Percentiles rank a stretch among this genome's conserved stretches.
Conservation (phyloP, 2,329 filamentous ascomycete genomes). For the Aspergillus sp. region DNA sequence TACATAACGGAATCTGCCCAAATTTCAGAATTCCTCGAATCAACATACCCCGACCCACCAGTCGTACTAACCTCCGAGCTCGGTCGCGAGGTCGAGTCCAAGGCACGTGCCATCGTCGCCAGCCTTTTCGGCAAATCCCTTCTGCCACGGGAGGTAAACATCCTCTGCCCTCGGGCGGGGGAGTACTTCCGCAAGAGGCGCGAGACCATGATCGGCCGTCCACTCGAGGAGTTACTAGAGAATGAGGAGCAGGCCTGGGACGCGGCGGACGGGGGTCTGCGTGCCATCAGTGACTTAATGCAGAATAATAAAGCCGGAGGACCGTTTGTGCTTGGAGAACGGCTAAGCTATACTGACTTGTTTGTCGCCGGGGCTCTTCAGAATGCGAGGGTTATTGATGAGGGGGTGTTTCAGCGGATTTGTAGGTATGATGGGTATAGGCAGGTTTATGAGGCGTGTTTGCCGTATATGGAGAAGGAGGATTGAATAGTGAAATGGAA, state of each 20-base stretch:
- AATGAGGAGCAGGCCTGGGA: not conserved
- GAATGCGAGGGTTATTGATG: slow-evolving; percentile 33
- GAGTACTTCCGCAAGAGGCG: slow-evolving; percentile 43
- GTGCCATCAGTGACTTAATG: slow-evolving; percentile 34
- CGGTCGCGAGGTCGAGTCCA: slow-evolving; percentile 33
- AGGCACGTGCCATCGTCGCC: slow-evolving; percentile 31
- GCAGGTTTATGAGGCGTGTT: slow-evolving; percentile 4
- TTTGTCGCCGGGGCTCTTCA: slow-evolving; percentile 41
- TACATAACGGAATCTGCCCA: slow-evolving; percentile 43
- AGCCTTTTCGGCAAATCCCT: slow-evolving; percentile 24
- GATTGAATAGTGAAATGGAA: not conserved
- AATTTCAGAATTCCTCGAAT: slow-evolving; percentile 44
- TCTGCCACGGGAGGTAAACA: slow-evolving; percentile 18
- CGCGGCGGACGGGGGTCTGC: slow-evolving; percentile 22
- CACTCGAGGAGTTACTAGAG: slow-evolving; percentile 31
- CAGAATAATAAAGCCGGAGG: slow-evolving; percentile 35
- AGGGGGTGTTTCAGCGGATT: slow-evolving; percentile 29
- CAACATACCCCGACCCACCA: slow-evolving; percentile 39
- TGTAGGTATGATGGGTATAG: not conserved
- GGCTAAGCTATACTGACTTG: slow-evolving; percentile 41
- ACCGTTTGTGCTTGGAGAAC: slow-evolving; percentile 31
- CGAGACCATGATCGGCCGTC: slow-evolving; percentile 35
- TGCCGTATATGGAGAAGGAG: slow-evolving; percentile 2
- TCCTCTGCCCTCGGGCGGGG: slow-evolving; percentile 38
- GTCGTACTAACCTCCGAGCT: slow-evolving; percentile 38